phyloP scores from a whole-genome alignment of 73 alveolate genomes.

The Paramecium primaurelia region DNA sequence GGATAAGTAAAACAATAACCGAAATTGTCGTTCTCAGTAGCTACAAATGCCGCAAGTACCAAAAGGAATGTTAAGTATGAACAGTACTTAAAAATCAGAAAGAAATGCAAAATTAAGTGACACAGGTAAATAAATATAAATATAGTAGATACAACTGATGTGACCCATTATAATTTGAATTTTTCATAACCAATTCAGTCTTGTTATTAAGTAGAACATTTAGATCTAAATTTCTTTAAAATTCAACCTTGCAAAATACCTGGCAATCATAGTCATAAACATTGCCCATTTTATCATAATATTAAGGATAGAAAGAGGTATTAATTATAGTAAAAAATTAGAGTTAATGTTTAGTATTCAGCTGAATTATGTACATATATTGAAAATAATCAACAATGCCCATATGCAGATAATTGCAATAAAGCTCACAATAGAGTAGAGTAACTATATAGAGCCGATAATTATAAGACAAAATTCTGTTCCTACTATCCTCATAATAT shows the following conservation, averaged over 20 bases:
- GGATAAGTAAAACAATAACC: neutral
- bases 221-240: conserved; percentile 72
- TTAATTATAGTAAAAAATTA: neutral
- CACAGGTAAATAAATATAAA: neutral
- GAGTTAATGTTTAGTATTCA: conserved; percentile 55
- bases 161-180: conserved; percentile 29
- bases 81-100: neutral
- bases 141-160: conserved; percentile 12
- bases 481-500: conserved; percentile 73
- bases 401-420: conserved; percentile 73
- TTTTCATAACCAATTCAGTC: neutral
- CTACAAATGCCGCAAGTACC: conserved; percentile 8
- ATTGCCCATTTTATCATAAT: conserved; percentile 78
- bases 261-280: conserved; percentile 76
- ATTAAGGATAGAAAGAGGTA: conserved; percentile 76
- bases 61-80: conserved; percentile 25
- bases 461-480: conserved; percentile 86
- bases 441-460: conserved; percentile 83
- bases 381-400: conserved; percentile 75
- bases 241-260: conserved; percentile 73
- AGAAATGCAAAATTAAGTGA: conserved; percentile 26
- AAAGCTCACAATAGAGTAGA: conserved; percentile 88
- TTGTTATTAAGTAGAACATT: conserved; percentile 48
- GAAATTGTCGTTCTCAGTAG: neutral
- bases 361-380: conserved; percentile 73